A percentile compares a stretch with the other conserved stretches of the same genome.
Conservation (phyloP, 345 rosid species). For the Kandelia obovata region DNA sequence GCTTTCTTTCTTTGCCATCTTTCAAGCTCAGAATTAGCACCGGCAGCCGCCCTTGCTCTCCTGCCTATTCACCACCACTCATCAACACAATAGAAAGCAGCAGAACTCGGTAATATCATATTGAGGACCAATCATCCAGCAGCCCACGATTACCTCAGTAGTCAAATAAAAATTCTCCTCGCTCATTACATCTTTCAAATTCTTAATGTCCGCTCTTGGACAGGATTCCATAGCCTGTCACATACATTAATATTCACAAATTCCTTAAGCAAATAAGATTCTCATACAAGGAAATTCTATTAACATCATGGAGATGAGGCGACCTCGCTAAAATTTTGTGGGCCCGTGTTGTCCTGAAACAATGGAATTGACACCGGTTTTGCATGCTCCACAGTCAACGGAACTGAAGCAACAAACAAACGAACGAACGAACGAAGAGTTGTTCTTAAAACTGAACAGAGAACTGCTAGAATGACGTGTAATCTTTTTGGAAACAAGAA, state of each 20-base stretch:
- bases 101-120: background rate
- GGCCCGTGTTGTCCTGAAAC: conserved; percentile 43
- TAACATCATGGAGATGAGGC: background rate
- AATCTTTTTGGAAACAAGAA: background rate
- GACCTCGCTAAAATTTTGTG: conserved; percentile 47
- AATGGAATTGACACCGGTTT: conserved; percentile 56
- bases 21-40: conserved; percentile 64
- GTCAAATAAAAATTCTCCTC: conserved; percentile 70
- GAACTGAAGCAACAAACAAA: conserved; percentile 34
- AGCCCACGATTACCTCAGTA: conserved; percentile 53
- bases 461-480: background rate
- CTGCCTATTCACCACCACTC: conserved; percentile 38
- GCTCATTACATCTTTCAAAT: conserved; percentile 49
- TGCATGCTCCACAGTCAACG: conserved; percentile 44
- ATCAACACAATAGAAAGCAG: background rate
- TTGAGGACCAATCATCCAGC: background rate
- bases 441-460: background rate
- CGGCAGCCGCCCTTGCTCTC: conserved; percentile 73
- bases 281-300: background rate
- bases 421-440: no score
- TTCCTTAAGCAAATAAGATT: background rate
- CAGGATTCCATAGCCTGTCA: conserved; percentile 69
- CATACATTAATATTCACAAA: background rate
- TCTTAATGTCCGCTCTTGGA: conserved; percentile 46
- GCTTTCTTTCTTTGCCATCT: conserved; percentile 39